These are phyloP conservation scores for Pseudogymnoascus sp. DNA, from an alignment of 2,329 filamentous ascomycete genomes.

Conservation along the genomic window DNA sequence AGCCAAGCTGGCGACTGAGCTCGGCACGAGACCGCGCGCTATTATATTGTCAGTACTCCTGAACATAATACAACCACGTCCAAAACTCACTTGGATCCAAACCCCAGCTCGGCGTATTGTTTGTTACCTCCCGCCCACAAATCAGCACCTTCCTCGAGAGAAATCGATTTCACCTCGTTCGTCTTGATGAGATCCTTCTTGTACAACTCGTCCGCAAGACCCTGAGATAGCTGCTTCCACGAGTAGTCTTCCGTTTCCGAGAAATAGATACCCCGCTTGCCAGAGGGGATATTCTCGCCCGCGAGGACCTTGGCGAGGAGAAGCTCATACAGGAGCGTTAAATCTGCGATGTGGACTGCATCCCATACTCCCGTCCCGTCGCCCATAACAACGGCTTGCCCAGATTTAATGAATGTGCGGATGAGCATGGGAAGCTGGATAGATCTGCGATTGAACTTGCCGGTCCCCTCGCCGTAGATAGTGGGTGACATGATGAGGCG, in stretches of 20 bases:
- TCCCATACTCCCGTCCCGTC: constrained; percentile 33
- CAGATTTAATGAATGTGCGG: constrained; percentile 26
- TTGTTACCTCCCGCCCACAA: constrained; percentile 19
- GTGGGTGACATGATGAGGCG: constrained; percentile 38
- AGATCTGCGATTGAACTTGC: constrained; percentile 33
- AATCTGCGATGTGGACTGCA: constrained; percentile 38
- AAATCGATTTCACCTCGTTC: constrained; percentile 23
- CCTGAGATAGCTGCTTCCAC: constrained; percentile 33
- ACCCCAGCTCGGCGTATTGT: constrained; percentile 29
- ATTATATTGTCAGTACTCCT: neutral
- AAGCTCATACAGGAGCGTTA: constrained; percentile 35
- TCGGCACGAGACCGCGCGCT: constrained; percentile 21
- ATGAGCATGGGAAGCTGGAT: constrained; percentile 34
- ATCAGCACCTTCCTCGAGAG: constrained; percentile 27
- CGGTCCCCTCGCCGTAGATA: constrained; percentile 39
- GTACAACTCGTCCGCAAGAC: constrained; percentile 29
- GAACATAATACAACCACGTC: neutral
- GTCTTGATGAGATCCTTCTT: constrained; percentile 28
- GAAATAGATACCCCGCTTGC: constrained; percentile 36
- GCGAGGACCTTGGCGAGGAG: constrained; percentile 30
- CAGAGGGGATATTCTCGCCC: constrained; percentile 28
- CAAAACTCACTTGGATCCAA: constrained; percentile 25
- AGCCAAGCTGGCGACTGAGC: constrained; percentile 18
- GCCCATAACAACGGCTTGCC: constrained; percentile 30
- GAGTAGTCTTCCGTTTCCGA: constrained; percentile 32